phyloP scores from a whole-genome alignment of 345 rosid species.

The Litchi chinensis region DNA sequence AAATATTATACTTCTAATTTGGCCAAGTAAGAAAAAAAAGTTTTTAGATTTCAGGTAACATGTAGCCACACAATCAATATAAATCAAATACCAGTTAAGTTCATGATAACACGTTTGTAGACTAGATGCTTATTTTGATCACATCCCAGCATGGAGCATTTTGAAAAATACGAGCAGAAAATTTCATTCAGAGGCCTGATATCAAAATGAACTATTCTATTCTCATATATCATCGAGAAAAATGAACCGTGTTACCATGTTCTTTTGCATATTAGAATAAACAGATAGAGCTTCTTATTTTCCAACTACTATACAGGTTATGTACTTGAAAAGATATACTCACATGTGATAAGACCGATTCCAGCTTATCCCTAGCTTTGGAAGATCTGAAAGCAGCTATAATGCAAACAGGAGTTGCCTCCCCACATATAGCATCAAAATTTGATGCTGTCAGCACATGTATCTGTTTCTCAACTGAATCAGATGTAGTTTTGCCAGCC shows the following conservation, averaged over 20 bases:
- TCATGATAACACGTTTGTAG: not conserved
- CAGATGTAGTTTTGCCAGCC: conserved; percentile 41
- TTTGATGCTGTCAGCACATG: conserved; percentile 55
- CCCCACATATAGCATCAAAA: conserved; percentile 69
- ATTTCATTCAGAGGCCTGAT: not conserved
- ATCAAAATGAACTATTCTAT: not conserved
- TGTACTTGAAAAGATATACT: conserved; percentile 21
- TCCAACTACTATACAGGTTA: conserved; percentile 6
- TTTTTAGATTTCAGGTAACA: too few species aligned
- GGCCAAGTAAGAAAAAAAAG: not conserved
- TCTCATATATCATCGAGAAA: not conserved
- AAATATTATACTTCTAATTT: not conserved
- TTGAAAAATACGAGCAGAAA: not conserved
- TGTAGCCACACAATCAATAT: not conserved
- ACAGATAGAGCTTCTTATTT: not conserved
- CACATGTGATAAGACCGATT: conserved; percentile 59
- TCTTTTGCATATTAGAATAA: not conserved
- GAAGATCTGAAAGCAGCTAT: conserved; percentile 79
- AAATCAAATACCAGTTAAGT: not conserved
- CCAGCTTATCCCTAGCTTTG: conserved; percentile 60
- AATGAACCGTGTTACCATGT: not conserved
- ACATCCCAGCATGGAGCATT: not conserved
- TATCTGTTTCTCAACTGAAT: conserved; percentile 39
- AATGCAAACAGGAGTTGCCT: conserved; percentile 70
- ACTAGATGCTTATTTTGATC: not conserved